These are phyloP conservation scores for Penicillium coffeae DNA, from an alignment of 495 filamentous ascomycete species.

Conservation along the genomic window DNA sequence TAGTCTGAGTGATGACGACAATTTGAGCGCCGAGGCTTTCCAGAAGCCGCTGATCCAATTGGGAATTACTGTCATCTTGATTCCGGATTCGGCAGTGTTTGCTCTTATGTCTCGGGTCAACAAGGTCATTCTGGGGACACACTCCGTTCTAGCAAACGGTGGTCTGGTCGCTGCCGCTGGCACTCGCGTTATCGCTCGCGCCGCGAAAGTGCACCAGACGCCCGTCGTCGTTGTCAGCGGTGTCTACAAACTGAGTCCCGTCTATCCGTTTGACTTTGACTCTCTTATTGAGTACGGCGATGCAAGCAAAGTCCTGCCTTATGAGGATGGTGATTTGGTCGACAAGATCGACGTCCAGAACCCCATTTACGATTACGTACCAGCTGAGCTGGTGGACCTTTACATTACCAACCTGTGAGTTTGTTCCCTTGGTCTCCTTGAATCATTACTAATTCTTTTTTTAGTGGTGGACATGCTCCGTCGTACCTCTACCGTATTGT, in stretches of 20 bases:
- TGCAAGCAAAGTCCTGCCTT: conserved; percentile 66
- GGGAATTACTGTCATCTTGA: conserved; percentile 75
- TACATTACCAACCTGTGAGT: conserved; percentile 93
- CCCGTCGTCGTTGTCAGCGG: conserved; percentile 81
- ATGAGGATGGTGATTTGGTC: conserved; percentile 69
- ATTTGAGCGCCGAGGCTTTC: conserved; percentile 54
- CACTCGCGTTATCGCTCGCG: conserved; percentile 71
- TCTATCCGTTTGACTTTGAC: conserved; percentile 76
- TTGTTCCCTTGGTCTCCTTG: background rate
- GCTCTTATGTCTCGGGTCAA: conserved; percentile 90
- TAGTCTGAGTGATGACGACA: conserved; percentile 38
- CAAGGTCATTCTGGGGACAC: conserved; percentile 86
- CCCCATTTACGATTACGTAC: conserved; percentile 78
- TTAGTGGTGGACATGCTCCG: conserved; percentile 72
- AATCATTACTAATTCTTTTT: conserved; percentile 22
- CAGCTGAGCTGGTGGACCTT: conserved; percentile 74
- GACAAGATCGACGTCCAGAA: conserved; percentile 75
- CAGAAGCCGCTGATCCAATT: conserved; percentile 69
- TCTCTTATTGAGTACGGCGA: conserved; percentile 78
- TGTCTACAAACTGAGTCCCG: conserved; percentile 86
- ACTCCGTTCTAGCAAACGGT: conserved; percentile 81
- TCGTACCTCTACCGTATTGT: conserved; percentile 79
- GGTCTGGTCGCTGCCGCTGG: conserved; percentile 77
- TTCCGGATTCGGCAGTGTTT: conserved; percentile 80
- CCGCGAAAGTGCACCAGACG: conserved; percentile 72